These are phyloP conservation scores for Nannizziopsis barbatae DNA, from an alignment of 2,329 filamentous ascomycete genomes.

Conservation along the genomic window DNA sequence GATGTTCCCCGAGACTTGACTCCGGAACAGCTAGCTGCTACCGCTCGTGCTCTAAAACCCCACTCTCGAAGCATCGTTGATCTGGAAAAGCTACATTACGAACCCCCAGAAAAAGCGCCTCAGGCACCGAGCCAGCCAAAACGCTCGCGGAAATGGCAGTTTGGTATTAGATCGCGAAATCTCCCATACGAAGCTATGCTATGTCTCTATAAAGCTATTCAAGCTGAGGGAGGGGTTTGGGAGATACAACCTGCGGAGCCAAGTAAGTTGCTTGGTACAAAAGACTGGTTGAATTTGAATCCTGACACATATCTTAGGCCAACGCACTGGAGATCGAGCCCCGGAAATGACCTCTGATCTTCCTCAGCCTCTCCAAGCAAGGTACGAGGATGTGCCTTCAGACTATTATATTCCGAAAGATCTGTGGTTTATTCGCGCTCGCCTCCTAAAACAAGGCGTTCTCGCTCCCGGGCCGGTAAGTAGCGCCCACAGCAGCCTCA, in stretches of 20 bases:
- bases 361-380: conserved; percentile 32
- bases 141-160: conserved; percentile 81
- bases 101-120: conserved; percentile 47
- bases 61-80: conserved; percentile 63
- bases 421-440: conserved; percentile 86
- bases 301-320: conserved; percentile 12
- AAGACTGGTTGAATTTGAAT: no score
- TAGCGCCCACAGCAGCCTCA: conserved; percentile 32
- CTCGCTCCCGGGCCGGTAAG: conserved; percentile 39
- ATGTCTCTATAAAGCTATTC: conserved; percentile 85
- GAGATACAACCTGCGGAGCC: conserved; percentile 44
- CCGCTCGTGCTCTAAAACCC: conserved; percentile 68
- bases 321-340: conserved; percentile 29
- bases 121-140: conserved; percentile 44
- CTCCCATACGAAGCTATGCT: conserved; percentile 87
- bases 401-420: conserved; percentile 83
- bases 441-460: conserved; percentile 74
- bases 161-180: conserved; percentile 89
- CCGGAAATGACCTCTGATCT: conserved; percentile 25
- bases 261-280: conserved; percentile 21
- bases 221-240: conserved; percentile 82
- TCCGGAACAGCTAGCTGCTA: conserved; percentile 68
- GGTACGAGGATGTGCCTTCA: conserved; percentile 36
- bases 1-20: conserved; percentile 22
- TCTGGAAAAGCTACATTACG: conserved; percentile 49